Evolutionary conservation across 345 rosid genomes (phyloP).

Genomic region (Alliaria petiolata): DNA sequence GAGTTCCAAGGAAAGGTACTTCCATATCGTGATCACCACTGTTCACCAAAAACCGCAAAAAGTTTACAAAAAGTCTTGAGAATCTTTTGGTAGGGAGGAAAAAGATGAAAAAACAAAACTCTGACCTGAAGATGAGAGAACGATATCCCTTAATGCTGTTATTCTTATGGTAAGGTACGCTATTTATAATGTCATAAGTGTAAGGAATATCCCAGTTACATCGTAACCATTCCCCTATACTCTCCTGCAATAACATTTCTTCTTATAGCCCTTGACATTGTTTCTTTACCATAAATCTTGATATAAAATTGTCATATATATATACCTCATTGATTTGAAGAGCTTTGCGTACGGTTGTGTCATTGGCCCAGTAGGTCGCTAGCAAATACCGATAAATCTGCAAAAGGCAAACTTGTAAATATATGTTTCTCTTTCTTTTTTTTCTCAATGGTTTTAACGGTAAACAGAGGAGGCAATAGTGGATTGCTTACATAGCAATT

Average conservation of each 20-base stretch:
- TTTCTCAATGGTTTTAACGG: not conserved
- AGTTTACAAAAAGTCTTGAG: not conserved
- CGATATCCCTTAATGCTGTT: constrained; percentile 25
- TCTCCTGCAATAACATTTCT: not conserved
- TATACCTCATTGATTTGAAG: not conserved
- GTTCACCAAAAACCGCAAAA: not conserved
- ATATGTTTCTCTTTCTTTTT: no score
- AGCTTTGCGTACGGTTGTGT: constrained; percentile 10
- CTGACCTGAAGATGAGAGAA: constrained; percentile 26
- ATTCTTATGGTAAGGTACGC: constrained; percentile 26
- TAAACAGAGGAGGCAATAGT: no score
- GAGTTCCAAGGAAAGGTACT: constrained; percentile 48
- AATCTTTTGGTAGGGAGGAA: not conserved
- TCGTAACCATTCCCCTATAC: constrained; percentile 17
- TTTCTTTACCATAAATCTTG: no score
- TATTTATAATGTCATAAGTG: not conserved
- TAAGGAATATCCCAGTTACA: not conserved
- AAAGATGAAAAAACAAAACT: no score
- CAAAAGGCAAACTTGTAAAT: not conserved
- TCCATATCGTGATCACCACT: constrained; percentile 62
- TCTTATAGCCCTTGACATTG: no score
- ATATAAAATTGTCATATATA: no score
- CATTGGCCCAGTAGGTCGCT: constrained; percentile 8
- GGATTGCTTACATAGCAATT: no score
- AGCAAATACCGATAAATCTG: not conserved